Conservation (phyloP, 176 grass and related monocot species). For the Avena insularis region DNA sequence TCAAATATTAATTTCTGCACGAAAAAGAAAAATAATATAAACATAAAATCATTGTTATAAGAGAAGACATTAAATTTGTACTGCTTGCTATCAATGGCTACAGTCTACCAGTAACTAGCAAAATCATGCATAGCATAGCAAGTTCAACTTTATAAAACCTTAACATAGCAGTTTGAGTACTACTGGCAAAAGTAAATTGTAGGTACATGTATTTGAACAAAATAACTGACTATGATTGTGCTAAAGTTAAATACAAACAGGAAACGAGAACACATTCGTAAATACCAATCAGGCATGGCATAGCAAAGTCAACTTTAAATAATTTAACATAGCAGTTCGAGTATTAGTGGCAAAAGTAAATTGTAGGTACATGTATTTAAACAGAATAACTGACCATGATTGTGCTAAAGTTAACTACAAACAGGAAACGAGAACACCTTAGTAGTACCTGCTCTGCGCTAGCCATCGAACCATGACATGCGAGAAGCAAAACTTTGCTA, state of each 20-base stretch:
- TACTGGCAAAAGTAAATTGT: neutral
- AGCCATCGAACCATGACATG: constrained; percentile 96
- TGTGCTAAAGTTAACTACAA: constrained; percentile 16
- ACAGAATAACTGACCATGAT: constrained; percentile 14
- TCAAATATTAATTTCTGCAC: constrained; percentile 97
- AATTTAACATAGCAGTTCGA: constrained; percentile 6
- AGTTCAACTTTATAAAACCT: neutral
- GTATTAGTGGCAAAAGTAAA: neutral
- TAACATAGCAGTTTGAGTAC: neutral
- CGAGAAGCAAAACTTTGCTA: constrained; percentile 88
- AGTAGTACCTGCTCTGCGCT: constrained; percentile 88
- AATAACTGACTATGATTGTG: neutral
- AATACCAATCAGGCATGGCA: constrained; percentile 39
- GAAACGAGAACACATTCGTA: neutral
- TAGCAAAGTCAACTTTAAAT: neutral
- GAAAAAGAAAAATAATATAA: constrained; percentile 29
- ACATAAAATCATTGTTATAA: constrained; percentile 13
- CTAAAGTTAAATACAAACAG: constrained; percentile 15
- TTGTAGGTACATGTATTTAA: neutral
- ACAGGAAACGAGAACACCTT: neutral
- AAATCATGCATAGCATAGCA: neutral
- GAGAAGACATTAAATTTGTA: constrained; percentile 13
- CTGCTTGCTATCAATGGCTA: neutral
- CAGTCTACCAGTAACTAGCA: neutral
- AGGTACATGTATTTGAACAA: constrained; percentile 15